These are phyloP conservation scores for Plasmopara viticola DNA, from an alignment of 352 stramenopile species.

Conservation along the genomic window DNA sequence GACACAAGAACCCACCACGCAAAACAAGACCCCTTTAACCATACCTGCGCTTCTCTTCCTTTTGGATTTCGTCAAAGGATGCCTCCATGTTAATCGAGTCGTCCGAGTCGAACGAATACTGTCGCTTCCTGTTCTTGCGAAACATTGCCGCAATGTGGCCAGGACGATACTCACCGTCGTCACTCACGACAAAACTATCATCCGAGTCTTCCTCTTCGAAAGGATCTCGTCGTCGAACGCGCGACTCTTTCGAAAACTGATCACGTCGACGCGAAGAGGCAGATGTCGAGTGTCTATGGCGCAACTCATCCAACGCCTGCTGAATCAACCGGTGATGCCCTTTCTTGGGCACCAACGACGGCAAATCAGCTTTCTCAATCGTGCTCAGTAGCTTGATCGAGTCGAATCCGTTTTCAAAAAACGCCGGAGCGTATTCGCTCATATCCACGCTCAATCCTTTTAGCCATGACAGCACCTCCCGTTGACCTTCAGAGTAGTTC, in stretches of 20 bases:
- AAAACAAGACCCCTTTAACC: neutral
- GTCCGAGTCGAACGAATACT: constrained; percentile 70
- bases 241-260: constrained; percentile 20
- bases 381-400: constrained; percentile 79
- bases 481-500: constrained; percentile 56
- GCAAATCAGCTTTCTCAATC: constrained; percentile 66
- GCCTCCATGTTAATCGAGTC: constrained; percentile 86
- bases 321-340: constrained; percentile 81
- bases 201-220: constrained; percentile 84
- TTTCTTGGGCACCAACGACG: constrained; percentile 70
- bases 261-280: constrained; percentile 33
- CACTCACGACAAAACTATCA: constrained; percentile 80
- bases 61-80: constrained; percentile 78
- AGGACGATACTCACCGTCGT: constrained; percentile 66
- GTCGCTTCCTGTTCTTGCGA: constrained; percentile 59
- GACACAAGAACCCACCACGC: neutral
- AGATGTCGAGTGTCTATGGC: constrained; percentile 57
- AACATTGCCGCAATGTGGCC: constrained; percentile 79
- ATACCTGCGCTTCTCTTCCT: constrained; percentile 80
- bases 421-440: constrained; percentile 74
- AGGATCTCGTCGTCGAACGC: constrained; percentile 35
- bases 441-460: constrained; percentile 67
- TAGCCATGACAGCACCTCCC: constrained; percentile 78
- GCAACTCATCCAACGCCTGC: constrained; percentile 67
- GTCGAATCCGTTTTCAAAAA: constrained; percentile 86